These are phyloP conservation scores for Pseudohalonectria lignicola DNA, from an alignment of 2,329 filamentous ascomycete species.

Conservation along the genomic window DNA sequence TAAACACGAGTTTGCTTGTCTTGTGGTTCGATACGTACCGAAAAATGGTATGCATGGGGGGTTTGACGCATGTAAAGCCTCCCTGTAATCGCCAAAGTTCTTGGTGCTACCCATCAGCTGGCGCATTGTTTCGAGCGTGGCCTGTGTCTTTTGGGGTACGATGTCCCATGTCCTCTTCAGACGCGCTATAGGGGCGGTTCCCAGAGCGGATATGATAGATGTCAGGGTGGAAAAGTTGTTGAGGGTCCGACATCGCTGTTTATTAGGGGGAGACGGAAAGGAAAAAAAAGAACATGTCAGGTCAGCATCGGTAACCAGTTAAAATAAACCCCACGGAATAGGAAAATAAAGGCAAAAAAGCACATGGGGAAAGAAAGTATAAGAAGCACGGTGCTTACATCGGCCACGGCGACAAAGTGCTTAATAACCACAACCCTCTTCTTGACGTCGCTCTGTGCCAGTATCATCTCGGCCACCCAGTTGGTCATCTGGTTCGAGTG, in stretches of 20 bases:
- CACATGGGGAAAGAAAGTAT: no score
- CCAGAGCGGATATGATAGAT: constrained; percentile 91
- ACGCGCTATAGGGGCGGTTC: constrained; percentile 89
- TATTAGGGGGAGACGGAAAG: no score
- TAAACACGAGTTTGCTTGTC: background rate
- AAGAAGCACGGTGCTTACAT: constrained; percentile 50
- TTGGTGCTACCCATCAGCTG: constrained; percentile 94
- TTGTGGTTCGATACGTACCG: constrained; percentile 42
- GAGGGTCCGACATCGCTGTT: constrained; percentile 80
- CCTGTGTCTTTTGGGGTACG: constrained; percentile 74
- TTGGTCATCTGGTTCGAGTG: constrained; percentile 99
- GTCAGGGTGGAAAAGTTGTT: constrained; percentile 98
- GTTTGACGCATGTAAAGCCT: constrained; percentile 83
- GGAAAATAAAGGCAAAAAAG: no score
- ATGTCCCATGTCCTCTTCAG: constrained; percentile 90
- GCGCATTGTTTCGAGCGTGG: constrained; percentile 80
- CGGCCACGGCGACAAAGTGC: constrained; percentile 91
- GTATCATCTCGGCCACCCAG: constrained; percentile 98
- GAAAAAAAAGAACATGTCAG: background rate
- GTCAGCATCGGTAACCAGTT: no score
- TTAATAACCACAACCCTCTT: constrained; percentile 96
- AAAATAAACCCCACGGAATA: no score
- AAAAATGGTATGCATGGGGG: constrained; percentile 98
- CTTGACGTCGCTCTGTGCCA: constrained; percentile 88
- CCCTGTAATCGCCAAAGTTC: constrained; percentile 95